Base-by-base conservation (phyloP, 2,329 filamentous ascomycete genomes). In the Trichoderma oligosporum region DNA sequence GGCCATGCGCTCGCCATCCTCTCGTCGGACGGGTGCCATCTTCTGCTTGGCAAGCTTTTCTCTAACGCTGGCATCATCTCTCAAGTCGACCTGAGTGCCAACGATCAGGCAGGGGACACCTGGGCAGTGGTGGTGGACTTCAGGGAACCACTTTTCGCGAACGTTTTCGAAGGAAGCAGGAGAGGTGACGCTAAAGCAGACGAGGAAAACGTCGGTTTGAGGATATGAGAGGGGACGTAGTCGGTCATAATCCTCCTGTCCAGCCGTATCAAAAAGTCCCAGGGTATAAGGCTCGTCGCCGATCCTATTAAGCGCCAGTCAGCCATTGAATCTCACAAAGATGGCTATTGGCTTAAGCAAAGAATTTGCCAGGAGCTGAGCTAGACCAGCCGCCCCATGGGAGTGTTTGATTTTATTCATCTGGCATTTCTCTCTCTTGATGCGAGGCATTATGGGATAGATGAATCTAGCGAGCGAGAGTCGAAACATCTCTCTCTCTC, bases 161-260 rank as follows among this genome's bases (percentile, higher is more conserved):
- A 97, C 94, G 87, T 99, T 99, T 74, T 99, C 94, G 74, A 99
- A 99, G 7, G 92, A 97, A 38, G 94, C 92, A 38, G 93, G 94
- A 44, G 93, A 97, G 57, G 92, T 97, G 70, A 99, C 92, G 71
- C 91, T 96, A 76, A 97, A 99, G 81, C 94, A 99, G 67, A 99
- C 92, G 60, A 99, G 87, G 79, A 99, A 97, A 64, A 97, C 94
- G 70, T 97, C 94, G 67, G 94, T 97, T 78, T 97, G 94, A 1
- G 94, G 94, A 73, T 99, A 99, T 62, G 94, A 97, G 60, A 97
- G 84, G 46, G 94, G 94, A 70, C 94, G 89, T 63, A 99, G 85
- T 68, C 94, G 88, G 76, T 99, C 94, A 78, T 97, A 97, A 86
- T 99, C 93, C 82, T 99, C 94, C 79, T 99, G 94, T 74, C 94